Evolutionary conservation across 1,284 basidiomycete genomes (phyloP), one percentile per base, ranked within the genome.

Genomic region (Sporisorium exsertum): DNA sequence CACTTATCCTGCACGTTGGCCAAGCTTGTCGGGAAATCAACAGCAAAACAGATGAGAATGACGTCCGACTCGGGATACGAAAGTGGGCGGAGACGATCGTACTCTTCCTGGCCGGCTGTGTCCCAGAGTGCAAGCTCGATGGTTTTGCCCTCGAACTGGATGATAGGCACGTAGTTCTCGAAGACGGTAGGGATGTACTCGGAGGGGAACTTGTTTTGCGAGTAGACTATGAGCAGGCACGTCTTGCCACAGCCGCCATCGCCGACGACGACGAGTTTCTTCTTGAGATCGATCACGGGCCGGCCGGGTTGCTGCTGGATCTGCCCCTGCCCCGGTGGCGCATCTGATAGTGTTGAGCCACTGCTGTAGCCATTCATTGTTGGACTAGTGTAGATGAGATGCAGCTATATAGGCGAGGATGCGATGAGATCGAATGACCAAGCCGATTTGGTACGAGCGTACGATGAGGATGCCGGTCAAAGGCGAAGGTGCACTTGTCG

Each of bases 1-100:
- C 96, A 99, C 61, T 95, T 96, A 88, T 95, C 94, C 88, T 95
- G 93, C 32, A 96, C 93, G 88, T 96, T 96, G 87, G 94, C 94
- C 69, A 96, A 88, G 53, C 93, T 94, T 86, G 94, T 93, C 24
- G 94, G 94, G 60, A 91, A 93, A 88, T 96, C 94, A 72, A 95
- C 91, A 33, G 94, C 93, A 85, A 95, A 96, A 86, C 94, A 95
- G 86, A 96, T 94, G 66, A 96, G 89, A 86, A 95, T 94, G 84
- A 95, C 93, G 86, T 95, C 92, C 16, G 93, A 93, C 87, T 95
- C 94, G 33, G 93, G 94, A 87, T 95, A 95, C 64, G 91, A 92
- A 73, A 95, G 90, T 0, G 85, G 85, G 6, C 83, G 81, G 20
- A 85, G 73, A 35, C 87, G 87, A 84, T 89, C 88, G 83, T 89